phyloP scores from a whole-genome alignment of 257 asterid species.

The Solanum paucissectum region DNA sequence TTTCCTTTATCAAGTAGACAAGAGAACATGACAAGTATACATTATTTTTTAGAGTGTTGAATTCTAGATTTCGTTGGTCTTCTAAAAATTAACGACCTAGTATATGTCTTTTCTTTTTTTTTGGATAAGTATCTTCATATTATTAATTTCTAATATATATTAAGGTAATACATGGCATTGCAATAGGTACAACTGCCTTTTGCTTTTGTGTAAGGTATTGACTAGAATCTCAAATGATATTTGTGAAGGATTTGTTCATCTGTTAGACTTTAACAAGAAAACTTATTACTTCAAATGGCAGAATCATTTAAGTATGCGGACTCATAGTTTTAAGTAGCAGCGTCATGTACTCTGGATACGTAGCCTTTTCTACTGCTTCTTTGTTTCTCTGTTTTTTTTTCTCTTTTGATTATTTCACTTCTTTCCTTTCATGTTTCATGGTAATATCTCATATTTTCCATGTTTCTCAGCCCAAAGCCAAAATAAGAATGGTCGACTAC shows the following conservation, averaged over 20 bases:
- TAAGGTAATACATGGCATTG: neutral
- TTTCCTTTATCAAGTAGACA: neutral
- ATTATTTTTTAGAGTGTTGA: neutral
- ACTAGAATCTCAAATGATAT: neutral
- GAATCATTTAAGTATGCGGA: neutral
- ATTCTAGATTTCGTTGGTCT: neutral
- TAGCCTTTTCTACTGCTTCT: neutral
- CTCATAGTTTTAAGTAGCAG: neutral
- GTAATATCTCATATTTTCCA: slow-evolving; percentile 1
- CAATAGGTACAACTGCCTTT: neutral
- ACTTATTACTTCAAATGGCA: neutral
- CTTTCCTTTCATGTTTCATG: neutral
- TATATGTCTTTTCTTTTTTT: neutral
- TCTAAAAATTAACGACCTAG: neutral
- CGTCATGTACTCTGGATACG: neutral
- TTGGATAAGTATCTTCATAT: neutral
- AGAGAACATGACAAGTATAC: neutral
- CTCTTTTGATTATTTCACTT: neutral
- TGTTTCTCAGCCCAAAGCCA: slow-evolving; percentile 38
- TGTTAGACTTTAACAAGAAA: neutral
- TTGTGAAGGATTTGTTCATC: neutral
- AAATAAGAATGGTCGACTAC: slow-evolving; percentile 70
- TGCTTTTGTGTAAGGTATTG: neutral
- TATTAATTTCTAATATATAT: neutral
- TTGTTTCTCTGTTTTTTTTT: neutral